Base-by-base conservation (phyloP, 306 rosid genomes). In the Comarum palustre region DNA sequence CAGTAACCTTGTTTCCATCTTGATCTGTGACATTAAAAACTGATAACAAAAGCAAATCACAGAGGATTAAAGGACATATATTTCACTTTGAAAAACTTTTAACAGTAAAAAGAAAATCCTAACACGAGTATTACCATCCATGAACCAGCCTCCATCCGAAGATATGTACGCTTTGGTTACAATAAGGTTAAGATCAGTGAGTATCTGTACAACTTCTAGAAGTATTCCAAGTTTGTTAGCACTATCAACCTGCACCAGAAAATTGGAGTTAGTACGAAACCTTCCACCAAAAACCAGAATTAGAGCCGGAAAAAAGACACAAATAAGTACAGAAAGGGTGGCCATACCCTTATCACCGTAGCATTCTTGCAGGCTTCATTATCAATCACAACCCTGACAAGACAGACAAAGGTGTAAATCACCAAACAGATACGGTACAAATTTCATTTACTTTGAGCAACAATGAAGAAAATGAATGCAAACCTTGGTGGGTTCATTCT, bases 71-170 rank as follows among this genome's bases (percentile, higher is more conserved):
- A 48, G 11, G 8, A 45, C 51, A 36, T 7, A 29, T 13, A 13
- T 47, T 58, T 34, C 52, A 19, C 17, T 22, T 36, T 62, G 17
- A 32, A 36, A 47, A 36, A 17, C 29, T 2, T 22, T 5, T 15
- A 34, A 50, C 47, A 71, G 25, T 36, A 4, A 16, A 14, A 24
- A 69, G 67, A 13, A 77, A 29, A 68, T 64, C 20, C 29, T 38
- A n/a, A 59, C 32, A 73, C 41, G 46, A 77, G 25, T 11, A 59
- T 78, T 84, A 94, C 99, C 99, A 79, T 91, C 99, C 97, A 94
- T 94, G 89, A 94, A 94, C 99, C 99, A 94, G 78, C 90, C 90
- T 52, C 97, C 99, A 86, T 94, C 99, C 47, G 93, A 94, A 66
- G 96, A 88, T 75, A 94, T 88, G 71, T 94, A 94, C 63, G 99